These are phyloP conservation scores for Basipetospora chlamydospora DNA, from an alignment of 2,329 filamentous ascomycete genomes.

Conservation along the genomic window DNA sequence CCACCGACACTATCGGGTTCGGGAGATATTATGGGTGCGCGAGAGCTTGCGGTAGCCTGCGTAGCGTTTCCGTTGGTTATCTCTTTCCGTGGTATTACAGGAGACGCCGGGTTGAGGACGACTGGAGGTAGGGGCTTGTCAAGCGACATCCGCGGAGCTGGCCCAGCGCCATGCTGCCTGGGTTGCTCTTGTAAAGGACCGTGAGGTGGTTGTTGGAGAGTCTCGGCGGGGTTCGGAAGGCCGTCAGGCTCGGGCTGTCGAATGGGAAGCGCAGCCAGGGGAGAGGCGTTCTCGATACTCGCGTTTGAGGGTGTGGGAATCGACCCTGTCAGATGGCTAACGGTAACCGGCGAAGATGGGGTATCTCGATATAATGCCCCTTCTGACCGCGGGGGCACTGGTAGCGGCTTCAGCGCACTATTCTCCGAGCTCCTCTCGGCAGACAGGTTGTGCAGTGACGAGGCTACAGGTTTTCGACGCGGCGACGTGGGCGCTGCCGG, in stretches of 20 bases:
- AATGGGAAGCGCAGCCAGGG: slow-evolving; percentile 4
- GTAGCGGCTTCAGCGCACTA: not conserved
- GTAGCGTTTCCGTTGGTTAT: not conserved
- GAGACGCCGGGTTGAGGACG: not conserved
- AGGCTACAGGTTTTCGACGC: slow-evolving; percentile 4
- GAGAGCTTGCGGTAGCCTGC: not conserved
- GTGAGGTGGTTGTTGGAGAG: slow-evolving; percentile 24
- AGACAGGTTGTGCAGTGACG: slow-evolving; percentile 1
- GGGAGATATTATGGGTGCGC: slow-evolving; percentile 8
- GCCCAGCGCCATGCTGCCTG: too few relatives aligned
- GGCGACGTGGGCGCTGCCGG: not conserved
- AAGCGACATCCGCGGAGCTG: not conserved
- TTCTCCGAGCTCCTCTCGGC: not conserved
- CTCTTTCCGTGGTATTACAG: not conserved
- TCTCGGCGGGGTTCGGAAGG: slow-evolving; percentile 19
- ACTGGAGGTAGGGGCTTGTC: slow-evolving; percentile 1
- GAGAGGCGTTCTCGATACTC: slow-evolving; percentile 28
- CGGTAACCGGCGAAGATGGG: slow-evolving; percentile 3
- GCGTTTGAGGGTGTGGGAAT: slow-evolving; percentile 38
- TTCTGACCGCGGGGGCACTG: not conserved
- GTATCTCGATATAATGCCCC: slow-evolving; percentile 1
- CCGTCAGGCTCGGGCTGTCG: slow-evolving; percentile 3
- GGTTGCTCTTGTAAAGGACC: slow-evolving; percentile 3
- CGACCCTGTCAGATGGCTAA: slow-evolving; percentile 35
- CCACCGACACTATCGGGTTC: slow-evolving; percentile 16